phyloP scores from a whole-genome alignment of 2,329 filamentous ascomycete genomes.

The Fusarium metavorans region DNA sequence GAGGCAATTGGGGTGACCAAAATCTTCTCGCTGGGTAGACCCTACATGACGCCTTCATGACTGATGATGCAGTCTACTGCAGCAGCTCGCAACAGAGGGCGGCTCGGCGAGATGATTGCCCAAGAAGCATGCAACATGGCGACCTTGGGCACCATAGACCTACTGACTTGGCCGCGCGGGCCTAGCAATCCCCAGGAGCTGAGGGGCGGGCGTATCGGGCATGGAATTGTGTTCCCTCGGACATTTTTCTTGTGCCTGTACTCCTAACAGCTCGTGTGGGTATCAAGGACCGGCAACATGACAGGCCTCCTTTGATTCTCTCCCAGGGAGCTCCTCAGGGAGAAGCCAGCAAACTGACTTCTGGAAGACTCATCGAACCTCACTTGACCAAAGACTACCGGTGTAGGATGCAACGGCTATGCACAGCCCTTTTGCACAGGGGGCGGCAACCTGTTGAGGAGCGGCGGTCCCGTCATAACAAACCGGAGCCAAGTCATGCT shows the following conservation, averaged over 20 bases:
- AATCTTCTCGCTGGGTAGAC: not conserved
- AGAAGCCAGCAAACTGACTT: constrained; percentile 23
- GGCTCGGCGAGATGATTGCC: constrained; percentile 13
- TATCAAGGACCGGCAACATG: constrained; percentile 45
- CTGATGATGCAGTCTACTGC: constrained; percentile 6
- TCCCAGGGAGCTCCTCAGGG: constrained; percentile 6
- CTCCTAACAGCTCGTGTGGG: constrained; percentile 52
- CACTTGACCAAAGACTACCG: constrained; percentile 16
- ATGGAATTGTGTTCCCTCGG: constrained; percentile 52
- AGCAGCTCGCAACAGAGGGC: constrained; percentile 3
- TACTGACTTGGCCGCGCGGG: constrained; percentile 12
- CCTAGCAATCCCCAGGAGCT: constrained; percentile 20
- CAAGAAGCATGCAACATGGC: constrained; percentile 17
- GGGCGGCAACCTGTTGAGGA: constrained; percentile 1
- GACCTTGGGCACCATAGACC: constrained; percentile 14
- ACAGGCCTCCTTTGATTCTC: constrained; percentile 33
- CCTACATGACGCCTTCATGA: not conserved
- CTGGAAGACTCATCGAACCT: constrained; percentile 36
- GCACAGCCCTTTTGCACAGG: constrained; percentile 30
- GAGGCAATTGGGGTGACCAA: not conserved
- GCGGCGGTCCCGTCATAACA: constrained; percentile 6
- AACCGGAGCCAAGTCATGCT: constrained; percentile 11
- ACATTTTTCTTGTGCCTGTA: constrained; percentile 56
- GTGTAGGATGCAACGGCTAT: constrained; percentile 37
- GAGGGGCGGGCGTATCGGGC: constrained; percentile 34